These are phyloP conservation scores for Microglena sp. DNA, from an alignment of 139 green algal genomes.

Conservation along the genomic window DNA sequence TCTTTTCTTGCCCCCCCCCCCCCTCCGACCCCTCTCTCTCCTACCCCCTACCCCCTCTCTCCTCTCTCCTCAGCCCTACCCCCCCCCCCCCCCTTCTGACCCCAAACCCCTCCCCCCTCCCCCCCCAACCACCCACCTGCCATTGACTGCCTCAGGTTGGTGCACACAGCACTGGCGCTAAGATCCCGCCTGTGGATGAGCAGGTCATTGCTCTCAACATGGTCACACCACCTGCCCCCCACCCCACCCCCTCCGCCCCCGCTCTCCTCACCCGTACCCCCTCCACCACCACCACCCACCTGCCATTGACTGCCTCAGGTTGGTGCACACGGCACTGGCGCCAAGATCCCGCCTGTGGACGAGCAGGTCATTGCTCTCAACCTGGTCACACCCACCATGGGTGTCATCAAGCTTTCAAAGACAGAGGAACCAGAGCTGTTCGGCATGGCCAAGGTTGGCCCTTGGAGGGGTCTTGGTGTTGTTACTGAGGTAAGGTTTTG, in stretches of 20 bases:
- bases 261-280: too few species aligned
- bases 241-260: neutral
- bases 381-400: conserved; percentile 78
- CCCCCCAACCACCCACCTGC: too few species aligned
- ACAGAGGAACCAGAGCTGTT: conserved; percentile 27
- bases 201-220: conserved; percentile 79
- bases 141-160: conserved; percentile 64
- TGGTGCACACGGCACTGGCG: conserved; percentile 87
- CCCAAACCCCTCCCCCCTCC: too few species aligned
- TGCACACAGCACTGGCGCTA: conserved; percentile 87
- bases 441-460: conserved; percentile 3
- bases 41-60: too few species aligned
- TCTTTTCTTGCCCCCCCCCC: too few species aligned
- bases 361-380: conserved; percentile 79
- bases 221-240: conserved; percentile 66
- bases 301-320: too few species aligned
- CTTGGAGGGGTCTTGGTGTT: neutral
- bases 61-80: too few species aligned
- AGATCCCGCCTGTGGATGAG: conserved; percentile 86
- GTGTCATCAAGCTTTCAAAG: conserved; percentile 49
- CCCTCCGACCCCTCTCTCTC: too few species aligned
- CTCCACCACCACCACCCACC: too few species aligned
- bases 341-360: conserved; percentile 82
- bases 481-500: too few species aligned
- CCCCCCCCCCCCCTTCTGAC: too few species aligned